Conservation (phyloP, 2,329 filamentous ascomycete genomes). For the Tricladium varicosporioides region DNA sequence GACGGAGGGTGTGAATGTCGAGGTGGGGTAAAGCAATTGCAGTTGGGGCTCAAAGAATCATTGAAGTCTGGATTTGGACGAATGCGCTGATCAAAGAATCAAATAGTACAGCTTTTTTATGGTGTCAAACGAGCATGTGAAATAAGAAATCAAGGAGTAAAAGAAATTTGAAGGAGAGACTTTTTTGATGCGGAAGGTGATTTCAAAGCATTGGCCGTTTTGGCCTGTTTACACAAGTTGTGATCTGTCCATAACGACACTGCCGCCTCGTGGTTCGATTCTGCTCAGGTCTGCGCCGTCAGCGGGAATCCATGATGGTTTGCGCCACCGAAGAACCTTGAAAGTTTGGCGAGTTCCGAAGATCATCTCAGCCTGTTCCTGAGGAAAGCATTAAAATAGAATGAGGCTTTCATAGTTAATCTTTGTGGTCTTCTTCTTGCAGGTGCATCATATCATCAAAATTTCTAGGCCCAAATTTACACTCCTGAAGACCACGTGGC, state of each 20-base stretch:
- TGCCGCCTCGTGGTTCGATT: constrained; percentile 1
- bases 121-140: not conserved
- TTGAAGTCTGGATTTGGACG: constrained; percentile 8
- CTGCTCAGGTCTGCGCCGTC: not conserved
- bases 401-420: too few relatives aligned
- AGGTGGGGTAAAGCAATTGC: constrained; percentile 2
- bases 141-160: constrained; percentile 12
- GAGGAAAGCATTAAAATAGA: not conserved
- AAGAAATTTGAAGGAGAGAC: not conserved
- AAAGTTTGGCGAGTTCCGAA: not conserved
- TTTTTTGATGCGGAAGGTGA: constrained; percentile 4
- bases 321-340: not conserved
- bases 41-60: constrained; percentile 5
- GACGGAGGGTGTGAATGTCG: constrained; percentile 4
- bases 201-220: constrained; percentile 26
- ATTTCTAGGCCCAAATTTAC: not conserved
- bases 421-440: too few relatives aligned
- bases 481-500: not conserved
- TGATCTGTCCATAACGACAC: constrained; percentile 12
- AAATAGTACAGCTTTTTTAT: not conserved
- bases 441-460: too few relatives aligned
- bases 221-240: constrained; percentile 2
- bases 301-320: not conserved
- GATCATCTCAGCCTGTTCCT: not conserved
- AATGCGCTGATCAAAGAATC: constrained; percentile 13